phyloP scores from a whole-genome alignment of 805 yeast species.

The Wickerhamomyces alni region DNA sequence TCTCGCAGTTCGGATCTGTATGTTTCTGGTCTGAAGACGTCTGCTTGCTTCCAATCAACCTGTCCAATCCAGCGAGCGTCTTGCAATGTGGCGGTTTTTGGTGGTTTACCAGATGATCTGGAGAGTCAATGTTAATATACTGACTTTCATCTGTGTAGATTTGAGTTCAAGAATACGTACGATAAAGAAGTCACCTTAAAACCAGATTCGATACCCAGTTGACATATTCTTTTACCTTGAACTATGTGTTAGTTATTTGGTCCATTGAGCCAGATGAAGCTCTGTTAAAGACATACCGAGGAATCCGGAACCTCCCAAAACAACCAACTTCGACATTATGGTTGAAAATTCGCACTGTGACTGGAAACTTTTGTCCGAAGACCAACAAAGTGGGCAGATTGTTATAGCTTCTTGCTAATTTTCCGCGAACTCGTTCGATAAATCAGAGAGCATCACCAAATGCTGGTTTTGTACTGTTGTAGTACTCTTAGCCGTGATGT shows the following conservation, averaged over 20 bases:
- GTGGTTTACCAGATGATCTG: conserved; percentile 49
- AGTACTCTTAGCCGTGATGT: too few relatives aligned
- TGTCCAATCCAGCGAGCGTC: conserved; percentile 44
- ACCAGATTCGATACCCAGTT: conserved; percentile 57
- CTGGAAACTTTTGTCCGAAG: too few relatives aligned
- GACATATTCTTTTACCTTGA: conserved; percentile 60
- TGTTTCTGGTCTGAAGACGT: conserved; percentile 59
- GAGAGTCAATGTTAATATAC: conserved; percentile 2
- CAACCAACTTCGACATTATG: conserved; percentile 42
- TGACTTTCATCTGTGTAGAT: background rate
- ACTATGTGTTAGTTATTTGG: background rate
- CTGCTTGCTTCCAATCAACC: conserved; percentile 63
- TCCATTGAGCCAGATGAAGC: background rate
- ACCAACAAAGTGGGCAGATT: too few relatives aligned
- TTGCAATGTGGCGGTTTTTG: conserved; percentile 23
- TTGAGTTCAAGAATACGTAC: conserved; percentile 14
- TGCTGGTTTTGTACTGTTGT: too few relatives aligned
- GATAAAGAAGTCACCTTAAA: conserved; percentile 65
- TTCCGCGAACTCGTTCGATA: background rate
- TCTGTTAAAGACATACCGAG: conserved; percentile 34
- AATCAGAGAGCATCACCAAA: background rate
- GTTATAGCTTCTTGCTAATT: background rate
- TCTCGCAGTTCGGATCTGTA: conserved; percentile 42
- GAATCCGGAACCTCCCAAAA: conserved; percentile 88
- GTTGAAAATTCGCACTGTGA: too few relatives aligned